Percentiles rank a stretch among this genome's conserved stretches.
Evolutionary conservation across 1,284 basidiomycete species (phyloP).

Genomic region (Ustilago crameri): DNA sequence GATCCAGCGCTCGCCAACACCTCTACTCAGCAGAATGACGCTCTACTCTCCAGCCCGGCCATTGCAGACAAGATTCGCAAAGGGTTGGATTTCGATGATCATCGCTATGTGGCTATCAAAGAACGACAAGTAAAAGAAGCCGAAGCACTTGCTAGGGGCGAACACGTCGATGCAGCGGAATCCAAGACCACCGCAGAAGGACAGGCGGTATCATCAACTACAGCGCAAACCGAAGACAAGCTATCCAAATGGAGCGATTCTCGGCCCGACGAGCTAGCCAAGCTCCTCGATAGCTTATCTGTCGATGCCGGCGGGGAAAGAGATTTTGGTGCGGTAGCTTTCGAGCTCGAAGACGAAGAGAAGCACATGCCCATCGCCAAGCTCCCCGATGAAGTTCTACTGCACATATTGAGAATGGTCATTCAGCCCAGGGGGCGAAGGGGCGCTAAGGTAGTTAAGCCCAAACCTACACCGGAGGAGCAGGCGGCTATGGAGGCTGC

Average conservation of each 20-base stretch:
- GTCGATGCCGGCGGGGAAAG: constrained; percentile 41
- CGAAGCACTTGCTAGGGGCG: constrained; percentile 30
- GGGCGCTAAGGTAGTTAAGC: constrained; percentile 50
- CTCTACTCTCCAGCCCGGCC: constrained; percentile 38
- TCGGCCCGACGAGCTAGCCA: constrained; percentile 41
- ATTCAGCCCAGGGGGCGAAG: constrained; percentile 49
- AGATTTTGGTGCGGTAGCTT: constrained; percentile 35
- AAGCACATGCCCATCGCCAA: constrained; percentile 37
- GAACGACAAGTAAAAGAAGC: constrained; percentile 32
- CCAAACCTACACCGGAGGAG: constrained; percentile 44
- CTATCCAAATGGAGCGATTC: constrained; percentile 6
- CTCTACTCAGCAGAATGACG: constrained; percentile 34
- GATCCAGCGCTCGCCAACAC: constrained; percentile 29
- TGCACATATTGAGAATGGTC: constrained; percentile 51
- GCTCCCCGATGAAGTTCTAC: constrained; percentile 62
- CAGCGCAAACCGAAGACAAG: constrained; percentile 4
- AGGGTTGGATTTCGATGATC: constrained; percentile 54
- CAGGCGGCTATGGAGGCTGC: constrained; percentile 38
- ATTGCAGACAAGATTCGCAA: constrained; percentile 53
- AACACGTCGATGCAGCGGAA: constrained; percentile 3
- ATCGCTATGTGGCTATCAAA: constrained; percentile 49
- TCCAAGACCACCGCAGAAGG: neutral
- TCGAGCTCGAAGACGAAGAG: constrained; percentile 54
- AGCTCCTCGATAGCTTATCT: constrained; percentile 37
- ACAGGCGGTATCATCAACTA: neutral